These are phyloP conservation scores for Umbelopsis sp. DNA, from an alignment of 371 early-diverging fungal species.

Conservation along the genomic window DNA sequence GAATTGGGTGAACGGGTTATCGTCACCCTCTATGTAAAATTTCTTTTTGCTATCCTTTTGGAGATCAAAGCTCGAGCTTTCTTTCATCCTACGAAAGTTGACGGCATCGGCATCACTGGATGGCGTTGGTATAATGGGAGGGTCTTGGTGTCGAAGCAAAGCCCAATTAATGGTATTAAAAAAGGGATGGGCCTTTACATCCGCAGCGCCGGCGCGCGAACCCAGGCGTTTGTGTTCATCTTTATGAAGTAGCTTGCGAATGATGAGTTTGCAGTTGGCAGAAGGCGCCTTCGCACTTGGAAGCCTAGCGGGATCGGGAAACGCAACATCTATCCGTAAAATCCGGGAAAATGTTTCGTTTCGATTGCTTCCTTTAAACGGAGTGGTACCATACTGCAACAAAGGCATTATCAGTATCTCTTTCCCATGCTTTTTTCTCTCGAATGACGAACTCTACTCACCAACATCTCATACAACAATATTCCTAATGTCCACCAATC, in stretches of 20 bases:
- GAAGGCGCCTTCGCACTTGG: conserved; percentile 38
- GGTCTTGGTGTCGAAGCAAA: conserved; percentile 77
- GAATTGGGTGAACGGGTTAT: conserved; percentile 73
- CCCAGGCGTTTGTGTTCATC: conserved; percentile 89
- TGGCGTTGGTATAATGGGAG: conserved; percentile 88
- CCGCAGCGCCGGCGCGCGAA: conserved; percentile 88
- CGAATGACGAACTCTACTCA: conserved; percentile 30
- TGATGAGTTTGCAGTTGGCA: conserved; percentile 69
- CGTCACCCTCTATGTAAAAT: conserved; percentile 22
- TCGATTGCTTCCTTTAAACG: conserved; percentile 91
- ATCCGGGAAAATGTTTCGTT: conserved; percentile 87
- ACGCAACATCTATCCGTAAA: conserved; percentile 74
- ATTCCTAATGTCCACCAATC: conserved; percentile 99
- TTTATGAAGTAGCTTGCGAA: conserved; percentile 85
- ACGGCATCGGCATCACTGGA: conserved; percentile 66
- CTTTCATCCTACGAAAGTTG: conserved; percentile 72
- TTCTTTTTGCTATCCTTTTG: conserved; percentile 46
- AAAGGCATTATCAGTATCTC: not conserved
- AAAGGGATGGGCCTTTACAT: conserved; percentile 92
- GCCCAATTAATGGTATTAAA: conserved; percentile 96
- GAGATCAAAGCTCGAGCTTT: conserved; percentile 68
- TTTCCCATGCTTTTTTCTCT: not conserved
- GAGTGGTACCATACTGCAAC: conserved; percentile 84
- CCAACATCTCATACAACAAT: conserved; percentile 95
- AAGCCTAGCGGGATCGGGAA: conserved; percentile 60